These are phyloP conservation scores for Taxawa tesnikishii DNA, from an alignment of 2,329 filamentous ascomycete genomes.

Conservation along the genomic window DNA sequence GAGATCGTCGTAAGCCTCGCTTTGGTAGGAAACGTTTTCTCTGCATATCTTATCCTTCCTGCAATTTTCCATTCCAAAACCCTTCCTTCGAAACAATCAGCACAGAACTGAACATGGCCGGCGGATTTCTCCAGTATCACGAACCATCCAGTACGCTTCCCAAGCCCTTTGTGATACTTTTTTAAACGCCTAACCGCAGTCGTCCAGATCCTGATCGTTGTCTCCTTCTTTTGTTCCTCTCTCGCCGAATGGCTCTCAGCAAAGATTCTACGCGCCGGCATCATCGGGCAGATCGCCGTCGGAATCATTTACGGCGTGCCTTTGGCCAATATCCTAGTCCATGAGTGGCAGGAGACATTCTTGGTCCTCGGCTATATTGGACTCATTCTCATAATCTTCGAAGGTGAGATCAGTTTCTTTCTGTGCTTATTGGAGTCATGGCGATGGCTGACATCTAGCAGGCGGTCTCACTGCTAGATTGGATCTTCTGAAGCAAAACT, in stretches of 20 bases:
- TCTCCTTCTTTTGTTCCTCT: conserved; percentile 33
- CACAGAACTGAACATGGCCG: conserved; percentile 5
- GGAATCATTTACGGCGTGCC: conserved; percentile 35
- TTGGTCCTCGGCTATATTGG: conserved; percentile 36
- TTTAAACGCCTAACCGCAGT: conserved; percentile 17
- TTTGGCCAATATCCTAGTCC: conserved; percentile 30
- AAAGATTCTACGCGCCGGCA: conserved; percentile 29
- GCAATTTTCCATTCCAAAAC: too few relatives aligned
- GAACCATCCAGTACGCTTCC: conserved; percentile 5
- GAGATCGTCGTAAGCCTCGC: too few relatives aligned
- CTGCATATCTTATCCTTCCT: too few relatives aligned
- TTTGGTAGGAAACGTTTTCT: too few relatives aligned
- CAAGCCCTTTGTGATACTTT: conserved; percentile 7
- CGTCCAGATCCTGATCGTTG: conserved; percentile 26
- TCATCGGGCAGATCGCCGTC: conserved; percentile 35
- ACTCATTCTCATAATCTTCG: conserved; percentile 38
- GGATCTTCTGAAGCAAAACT: conserved; percentile 33
- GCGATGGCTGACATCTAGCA: too few relatives aligned
- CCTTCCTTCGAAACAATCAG: too few relatives aligned
- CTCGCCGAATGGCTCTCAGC: conserved; percentile 28
- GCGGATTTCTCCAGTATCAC: conserved; percentile 3
- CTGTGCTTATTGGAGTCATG: too few relatives aligned
- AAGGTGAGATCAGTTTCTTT: too few relatives aligned
- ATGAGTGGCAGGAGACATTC: conserved; percentile 33
- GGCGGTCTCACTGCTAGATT: conserved; percentile 34